A percentile compares a stretch with the other conserved stretches of the same genome.
Evolutionary conservation across 192 early-diverging fungal species (phyloP).

Genomic region (Tieghemiomyces parasiticus): DNA sequence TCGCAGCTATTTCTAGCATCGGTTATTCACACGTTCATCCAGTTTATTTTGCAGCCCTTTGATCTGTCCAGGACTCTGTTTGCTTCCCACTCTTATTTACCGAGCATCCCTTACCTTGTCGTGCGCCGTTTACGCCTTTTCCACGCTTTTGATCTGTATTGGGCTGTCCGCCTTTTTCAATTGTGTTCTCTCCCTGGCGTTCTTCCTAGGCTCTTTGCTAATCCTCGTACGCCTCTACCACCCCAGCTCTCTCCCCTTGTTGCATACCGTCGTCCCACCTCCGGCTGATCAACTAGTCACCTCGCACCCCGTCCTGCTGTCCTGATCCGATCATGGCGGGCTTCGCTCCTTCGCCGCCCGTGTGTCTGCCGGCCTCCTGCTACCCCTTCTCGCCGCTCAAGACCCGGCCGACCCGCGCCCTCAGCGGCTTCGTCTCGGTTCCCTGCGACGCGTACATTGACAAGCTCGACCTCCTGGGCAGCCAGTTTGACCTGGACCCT

Average conservation of each 20-base stretch:
- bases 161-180: too few species aligned
- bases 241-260: background rate
- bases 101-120: too few species aligned
- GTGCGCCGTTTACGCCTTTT: too few species aligned
- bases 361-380: background rate
- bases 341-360: background rate
- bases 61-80: too few species aligned
- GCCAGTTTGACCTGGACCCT: too few species aligned
- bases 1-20: too few species aligned
- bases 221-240: background rate
- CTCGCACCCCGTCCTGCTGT: background rate
- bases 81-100: too few species aligned
- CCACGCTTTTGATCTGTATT: too few species aligned
- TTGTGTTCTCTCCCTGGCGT: background rate
- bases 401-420: too few species aligned
- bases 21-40: too few species aligned
- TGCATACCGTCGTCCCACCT: background rate
- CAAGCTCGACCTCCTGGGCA: background rate
- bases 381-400: background rate
- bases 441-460: background rate
- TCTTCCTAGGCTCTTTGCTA: background rate
- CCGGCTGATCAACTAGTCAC: background rate
- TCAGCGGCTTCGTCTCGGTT: background rate
- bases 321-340: too few species aligned
- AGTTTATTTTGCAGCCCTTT: too few species aligned